Percentiles rank a stretch among this genome's conserved stretches.
phyloP scores from a whole-genome alignment of 768 basidiomycete genomes.

The Boletus patriciae region DNA sequence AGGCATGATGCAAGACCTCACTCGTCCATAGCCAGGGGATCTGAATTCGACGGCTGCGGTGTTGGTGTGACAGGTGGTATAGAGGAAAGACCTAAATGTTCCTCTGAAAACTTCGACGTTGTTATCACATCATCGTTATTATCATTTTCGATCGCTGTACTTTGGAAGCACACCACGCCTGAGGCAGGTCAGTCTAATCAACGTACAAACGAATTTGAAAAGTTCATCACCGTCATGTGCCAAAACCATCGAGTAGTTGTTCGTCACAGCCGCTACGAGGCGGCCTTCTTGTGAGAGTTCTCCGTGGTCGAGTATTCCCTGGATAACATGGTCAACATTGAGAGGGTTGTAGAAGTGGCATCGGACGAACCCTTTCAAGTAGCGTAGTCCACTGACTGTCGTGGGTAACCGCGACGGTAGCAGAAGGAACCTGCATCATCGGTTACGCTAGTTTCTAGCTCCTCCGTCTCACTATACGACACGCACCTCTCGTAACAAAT shows the following conservation, averaged over 20 bases:
- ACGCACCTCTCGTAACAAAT: slow-evolving; percentile 7
- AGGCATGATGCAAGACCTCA: no score
- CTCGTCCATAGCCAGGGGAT: neutral
- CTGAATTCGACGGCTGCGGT: no score
- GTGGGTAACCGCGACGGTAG: slow-evolving; percentile 9
- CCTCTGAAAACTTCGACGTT: no score
- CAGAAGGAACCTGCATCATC: slow-evolving; percentile 2
- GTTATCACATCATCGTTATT: no score
- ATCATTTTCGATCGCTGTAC: no score
- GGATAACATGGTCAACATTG: neutral
- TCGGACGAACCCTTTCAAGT: slow-evolving; percentile 4
- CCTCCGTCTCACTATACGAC: no score
- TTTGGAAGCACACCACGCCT: slow-evolving; percentile 1
- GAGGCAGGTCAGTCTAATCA: neutral
- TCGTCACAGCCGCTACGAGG: neutral
- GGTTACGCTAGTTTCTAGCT: neutral
- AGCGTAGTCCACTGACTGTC: slow-evolving; percentile 11
- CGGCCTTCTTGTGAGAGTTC: neutral
- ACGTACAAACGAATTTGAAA: neutral
- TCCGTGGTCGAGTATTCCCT: slow-evolving; percentile 1
- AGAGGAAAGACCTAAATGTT: no score
- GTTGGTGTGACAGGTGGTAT: no score
- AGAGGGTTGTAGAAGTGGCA: no score
- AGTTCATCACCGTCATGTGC: neutral
- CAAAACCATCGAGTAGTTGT: neutral